Conservation (phyloP, 2,329 filamentous ascomycete genomes). For the Claviceps sp. region DNA sequence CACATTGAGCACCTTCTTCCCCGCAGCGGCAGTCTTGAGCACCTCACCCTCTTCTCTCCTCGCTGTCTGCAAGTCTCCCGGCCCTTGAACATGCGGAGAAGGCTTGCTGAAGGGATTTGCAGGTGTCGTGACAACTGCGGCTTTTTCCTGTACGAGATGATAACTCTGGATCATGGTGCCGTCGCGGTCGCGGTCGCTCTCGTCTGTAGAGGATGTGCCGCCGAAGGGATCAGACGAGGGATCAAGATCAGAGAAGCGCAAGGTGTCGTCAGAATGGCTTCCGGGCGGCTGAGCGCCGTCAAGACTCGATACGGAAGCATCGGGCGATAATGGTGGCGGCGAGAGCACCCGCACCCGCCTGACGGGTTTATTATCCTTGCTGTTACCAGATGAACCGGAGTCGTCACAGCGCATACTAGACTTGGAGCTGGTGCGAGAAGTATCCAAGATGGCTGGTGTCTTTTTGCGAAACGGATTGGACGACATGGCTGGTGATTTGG, state of each 20-base stretch:
- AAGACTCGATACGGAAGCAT: conserved; percentile 28
- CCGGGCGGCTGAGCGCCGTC: conserved; percentile 17
- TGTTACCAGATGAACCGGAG: background rate
- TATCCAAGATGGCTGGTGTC: conserved; percentile 8
- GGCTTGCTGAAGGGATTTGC: conserved; percentile 41
- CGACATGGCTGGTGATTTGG: conserved; percentile 7
- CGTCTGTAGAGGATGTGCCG: conserved; percentile 12
- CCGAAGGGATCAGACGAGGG: conserved; percentile 18
- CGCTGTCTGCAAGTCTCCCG: conserved; percentile 18
- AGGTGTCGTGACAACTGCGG: conserved; percentile 6
- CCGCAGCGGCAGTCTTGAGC: conserved; percentile 19
- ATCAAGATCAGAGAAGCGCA: conserved; percentile 7
- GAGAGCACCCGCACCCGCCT: conserved; percentile 58
- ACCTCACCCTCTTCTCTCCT: conserved; percentile 17
- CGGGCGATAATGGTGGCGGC: conserved; percentile 46
- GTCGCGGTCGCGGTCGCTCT: conserved; percentile 17
- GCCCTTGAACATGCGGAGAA: conserved; percentile 34
- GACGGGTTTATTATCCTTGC: conserved; percentile 32
- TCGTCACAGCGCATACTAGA: conserved; percentile 10
- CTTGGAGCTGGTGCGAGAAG: conserved; percentile 9
- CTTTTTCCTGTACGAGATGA: background rate
- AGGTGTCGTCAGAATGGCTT: conserved; percentile 11
- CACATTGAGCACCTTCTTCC: conserved; percentile 50
- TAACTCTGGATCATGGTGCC: conserved; percentile 9
- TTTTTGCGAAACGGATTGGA: conserved; percentile 15